These are phyloP conservation scores for Anethum foeniculum DNA, from an alignment of 140 eudicot genomes.

Conservation along the genomic window DNA sequence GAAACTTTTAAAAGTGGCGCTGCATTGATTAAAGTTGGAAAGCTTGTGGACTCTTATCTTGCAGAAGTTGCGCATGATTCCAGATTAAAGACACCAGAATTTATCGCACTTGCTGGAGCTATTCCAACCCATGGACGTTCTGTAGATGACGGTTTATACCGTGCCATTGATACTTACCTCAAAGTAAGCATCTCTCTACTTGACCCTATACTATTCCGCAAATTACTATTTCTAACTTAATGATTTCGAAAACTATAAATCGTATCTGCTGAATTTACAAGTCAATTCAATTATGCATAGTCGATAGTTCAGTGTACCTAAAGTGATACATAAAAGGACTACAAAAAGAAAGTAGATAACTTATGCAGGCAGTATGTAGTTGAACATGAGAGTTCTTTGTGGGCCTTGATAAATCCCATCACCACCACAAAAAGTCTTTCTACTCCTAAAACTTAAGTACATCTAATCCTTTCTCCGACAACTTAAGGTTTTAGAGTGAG, in stretches of 20 bases:
- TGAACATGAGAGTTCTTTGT: not conserved
- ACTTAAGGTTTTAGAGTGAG: no score
- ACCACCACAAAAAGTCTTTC: not conserved
- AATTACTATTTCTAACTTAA: not conserved
- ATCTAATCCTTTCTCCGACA: no score
- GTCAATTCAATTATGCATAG: not conserved
- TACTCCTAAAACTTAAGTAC: not conserved
- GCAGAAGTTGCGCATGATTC: constrained; percentile 78
- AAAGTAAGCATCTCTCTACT: constrained; percentile 39
- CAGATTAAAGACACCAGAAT: constrained; percentile 39
- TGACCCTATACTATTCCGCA: not conserved
- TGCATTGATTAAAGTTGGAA: constrained; percentile 65
- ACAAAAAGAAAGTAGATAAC: not conserved
- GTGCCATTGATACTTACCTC: constrained; percentile 82
- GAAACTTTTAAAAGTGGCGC: constrained; percentile 39
- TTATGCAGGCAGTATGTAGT: constrained; percentile 1
- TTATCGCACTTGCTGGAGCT: constrained; percentile 59
- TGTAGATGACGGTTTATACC: constrained; percentile 66
- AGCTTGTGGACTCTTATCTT: constrained; percentile 64
- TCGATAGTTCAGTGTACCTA: not conserved
- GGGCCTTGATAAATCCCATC: not conserved
- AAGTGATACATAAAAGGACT: not conserved
- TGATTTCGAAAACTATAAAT: no score
- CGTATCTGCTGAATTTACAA: not conserved
- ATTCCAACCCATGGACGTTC: constrained; percentile 67